These are phyloP conservation scores for Spergularia bocconei DNA, from an alignment of 148 eudicot genomes.

Conservation along the genomic window DNA sequence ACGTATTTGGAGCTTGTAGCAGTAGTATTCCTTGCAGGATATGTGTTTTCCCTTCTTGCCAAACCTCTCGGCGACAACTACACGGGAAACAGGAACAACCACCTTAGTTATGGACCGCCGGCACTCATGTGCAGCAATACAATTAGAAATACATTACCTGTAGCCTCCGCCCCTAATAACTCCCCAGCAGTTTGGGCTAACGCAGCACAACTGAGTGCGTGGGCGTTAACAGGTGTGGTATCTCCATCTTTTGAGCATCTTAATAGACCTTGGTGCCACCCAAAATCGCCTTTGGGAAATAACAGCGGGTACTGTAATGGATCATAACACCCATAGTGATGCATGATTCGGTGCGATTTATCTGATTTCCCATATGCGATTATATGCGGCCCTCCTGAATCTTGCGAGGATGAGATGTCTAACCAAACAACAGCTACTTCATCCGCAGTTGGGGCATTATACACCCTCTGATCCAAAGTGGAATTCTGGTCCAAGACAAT, in stretches of 20 bases:
- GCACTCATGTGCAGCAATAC: too few relatives aligned
- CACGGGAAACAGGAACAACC: too few relatives aligned
- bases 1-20: constrained; percentile 1
- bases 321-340: constrained; percentile 8
- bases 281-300: neutral
- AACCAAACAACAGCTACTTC: neutral
- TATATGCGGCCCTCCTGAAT: neutral
- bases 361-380: neutral
- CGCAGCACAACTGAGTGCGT: too few relatives aligned
- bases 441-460: constrained; percentile 7
- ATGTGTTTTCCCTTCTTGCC: too few relatives aligned
- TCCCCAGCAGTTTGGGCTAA: too few relatives aligned
- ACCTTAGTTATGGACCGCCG: too few relatives aligned
- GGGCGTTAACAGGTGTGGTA: too few relatives aligned
- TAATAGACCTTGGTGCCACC: neutral
- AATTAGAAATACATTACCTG: too few relatives aligned
- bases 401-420: neutral
- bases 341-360: neutral
- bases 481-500: neutral
- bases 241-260: too few relatives aligned
- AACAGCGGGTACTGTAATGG: neutral
- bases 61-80: too few relatives aligned
- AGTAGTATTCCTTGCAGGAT: constrained; percentile 1
- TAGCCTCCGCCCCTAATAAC: too few relatives aligned
- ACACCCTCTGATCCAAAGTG: neutral